Evolutionary conservation across 2,329 filamentous ascomycete species (phyloP).

Genomic region (Orbilia ellipsospora): DNA sequence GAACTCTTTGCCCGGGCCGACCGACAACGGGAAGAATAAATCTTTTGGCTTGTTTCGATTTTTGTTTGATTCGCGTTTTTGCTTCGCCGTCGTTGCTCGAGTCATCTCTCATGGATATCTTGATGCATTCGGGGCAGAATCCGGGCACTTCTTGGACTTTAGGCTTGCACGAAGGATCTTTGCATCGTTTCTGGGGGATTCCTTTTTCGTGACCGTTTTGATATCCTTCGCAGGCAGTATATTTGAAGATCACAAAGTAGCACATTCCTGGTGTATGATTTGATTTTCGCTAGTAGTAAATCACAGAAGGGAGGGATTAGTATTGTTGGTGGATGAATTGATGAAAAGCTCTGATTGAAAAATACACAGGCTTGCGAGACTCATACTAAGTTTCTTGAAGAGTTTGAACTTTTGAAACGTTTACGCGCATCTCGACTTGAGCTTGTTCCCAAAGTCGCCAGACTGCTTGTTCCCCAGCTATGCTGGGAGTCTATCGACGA

Average conservation of each 20-base stretch:
- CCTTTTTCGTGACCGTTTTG: constrained; percentile 40
- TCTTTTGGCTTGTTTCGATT: background rate
- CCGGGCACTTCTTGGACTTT: constrained; percentile 26
- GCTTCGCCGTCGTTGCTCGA: constrained; percentile 15
- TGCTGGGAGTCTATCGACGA: too few relatives aligned
- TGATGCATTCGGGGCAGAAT: constrained; percentile 40
- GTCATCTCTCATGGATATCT: constrained; percentile 28
- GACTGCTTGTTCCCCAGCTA: too few relatives aligned
- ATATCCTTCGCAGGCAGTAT: constrained; percentile 24
- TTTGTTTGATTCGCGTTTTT: constrained; percentile 6
- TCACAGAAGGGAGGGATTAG: background rate
- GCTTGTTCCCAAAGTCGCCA: too few relatives aligned
- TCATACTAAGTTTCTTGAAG: constrained; percentile 11
- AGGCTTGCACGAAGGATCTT: constrained; percentile 24
- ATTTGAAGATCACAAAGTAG: constrained; percentile 40
- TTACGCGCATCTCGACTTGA: background rate
- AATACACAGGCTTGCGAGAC: background rate
- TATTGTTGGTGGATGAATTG: too few relatives aligned
- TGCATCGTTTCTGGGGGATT: constrained; percentile 21
- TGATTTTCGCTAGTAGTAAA: constrained; percentile 11
- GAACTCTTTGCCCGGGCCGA: background rate
- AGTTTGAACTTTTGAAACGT: constrained; percentile 16
- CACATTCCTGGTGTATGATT: constrained; percentile 26
- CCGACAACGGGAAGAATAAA: background rate
- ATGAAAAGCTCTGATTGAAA: too few relatives aligned